Evolutionary conservation across 352 stramenopile genomes (phyloP), one percentile per base, ranked within the genome.

Genomic region (Pythium inflatum): DNA sequence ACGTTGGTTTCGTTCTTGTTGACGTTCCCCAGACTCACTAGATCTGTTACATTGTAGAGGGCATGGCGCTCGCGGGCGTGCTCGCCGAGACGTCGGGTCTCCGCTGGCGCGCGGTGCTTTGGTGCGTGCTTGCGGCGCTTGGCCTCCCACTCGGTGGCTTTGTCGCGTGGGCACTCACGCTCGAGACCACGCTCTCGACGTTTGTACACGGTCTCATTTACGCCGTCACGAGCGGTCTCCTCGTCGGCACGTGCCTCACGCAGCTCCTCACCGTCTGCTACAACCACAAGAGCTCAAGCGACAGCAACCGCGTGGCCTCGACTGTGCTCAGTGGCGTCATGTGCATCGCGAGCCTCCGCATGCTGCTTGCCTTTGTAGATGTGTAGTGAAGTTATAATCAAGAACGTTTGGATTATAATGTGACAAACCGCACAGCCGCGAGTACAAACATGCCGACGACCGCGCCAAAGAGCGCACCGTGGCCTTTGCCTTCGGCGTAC

Each of bases 251-350:
- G 30, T 63, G 51, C 38, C 53, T 77, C 59, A 64, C 70, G 12
- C 70, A 77, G 41, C 62, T 70, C 8, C 54, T 77, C 48, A 67
- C 55, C 2, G 64, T 70, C 31, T 77, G 70, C 56, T 77, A 70
- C 70, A 77, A 65, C 60, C 66, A 68, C 55, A 70, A 70, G n/a
- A 53, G 34, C 14, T 27, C 48, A 2, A 57, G 45, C 57, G 70
- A 73, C 25, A 51, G 25, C 53, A 57, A 25, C 31, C 48, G 43
- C 48, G 70, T 70, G 46, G 65, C 64, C 2, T 27, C 36, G 13
- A 73, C 64, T 27, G 65, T 77, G 40, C 49, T 77, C 1, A 50
- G 70, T 8, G 70, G 70, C 14, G 54, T 68, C 28, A 8, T 73
- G 18, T 65, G 73, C 50, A 36, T 70, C 5, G 60, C 60, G 5